phyloP scores from a whole-genome alignment of 1,284 basidiomycete species.

The Wallemia ichthyophaga region DNA sequence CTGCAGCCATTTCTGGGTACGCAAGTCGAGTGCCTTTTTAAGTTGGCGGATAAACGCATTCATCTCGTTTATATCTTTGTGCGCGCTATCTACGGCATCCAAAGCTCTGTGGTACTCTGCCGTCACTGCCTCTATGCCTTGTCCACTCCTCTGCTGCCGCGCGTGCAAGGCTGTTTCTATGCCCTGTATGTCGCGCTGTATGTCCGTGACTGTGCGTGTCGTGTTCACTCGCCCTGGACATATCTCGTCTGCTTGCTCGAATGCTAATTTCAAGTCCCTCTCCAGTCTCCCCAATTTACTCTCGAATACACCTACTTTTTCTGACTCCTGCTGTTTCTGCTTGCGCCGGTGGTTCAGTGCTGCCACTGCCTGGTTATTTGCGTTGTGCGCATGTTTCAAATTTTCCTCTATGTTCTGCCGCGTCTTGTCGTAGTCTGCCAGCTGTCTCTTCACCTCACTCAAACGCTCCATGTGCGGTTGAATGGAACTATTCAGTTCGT shows the following conservation, averaged over 20 bases:
- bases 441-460: neutral
- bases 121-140: conserved; percentile 37
- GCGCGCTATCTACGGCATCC: conserved; percentile 25
- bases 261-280: neutral
- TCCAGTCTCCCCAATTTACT: neutral
- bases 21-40: conserved; percentile 29
- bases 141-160: conserved; percentile 29
- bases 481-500: neutral
- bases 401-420: neutral
- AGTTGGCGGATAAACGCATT: conserved; percentile 26
- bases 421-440: neutral
- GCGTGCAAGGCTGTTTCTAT: conserved; percentile 34
- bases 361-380: conserved; percentile 11
- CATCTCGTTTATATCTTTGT: conserved; percentile 31
- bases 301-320: neutral
- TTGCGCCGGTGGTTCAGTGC: conserved; percentile 1
- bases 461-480: neutral
- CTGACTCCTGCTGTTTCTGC: neutral
- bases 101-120: conserved; percentile 33
- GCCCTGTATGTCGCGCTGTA: conserved; percentile 31
- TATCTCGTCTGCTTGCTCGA: conserved; percentile 30
- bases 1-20: conserved; percentile 47
- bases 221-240: conserved; percentile 23
- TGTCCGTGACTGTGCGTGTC: conserved; percentile 24
- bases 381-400: neutral